These are phyloP conservation scores for Aspergillus terreus DNA, from an alignment of 2,329 filamentous ascomycete species.

Conservation along the genomic window DNA sequence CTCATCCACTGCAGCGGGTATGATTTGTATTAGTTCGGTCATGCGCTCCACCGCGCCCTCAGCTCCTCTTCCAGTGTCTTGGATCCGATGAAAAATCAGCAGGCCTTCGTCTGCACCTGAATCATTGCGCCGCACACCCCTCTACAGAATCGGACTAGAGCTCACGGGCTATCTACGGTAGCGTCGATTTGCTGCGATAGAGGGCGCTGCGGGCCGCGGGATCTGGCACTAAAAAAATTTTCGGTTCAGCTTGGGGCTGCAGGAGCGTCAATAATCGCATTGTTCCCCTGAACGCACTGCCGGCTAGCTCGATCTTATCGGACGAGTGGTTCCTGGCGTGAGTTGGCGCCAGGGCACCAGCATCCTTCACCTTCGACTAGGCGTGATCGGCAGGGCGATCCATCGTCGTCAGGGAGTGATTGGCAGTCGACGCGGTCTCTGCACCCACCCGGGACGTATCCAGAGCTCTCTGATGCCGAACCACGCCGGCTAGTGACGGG, in stretches of 20 bases:
- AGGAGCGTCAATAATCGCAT: not conserved
- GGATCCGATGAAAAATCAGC: too few relatives aligned
- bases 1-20: not conserved
- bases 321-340: not conserved
- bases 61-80: not conserved
- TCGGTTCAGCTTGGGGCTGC: not conserved
- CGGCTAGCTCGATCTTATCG: not conserved
- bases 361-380: not conserved
- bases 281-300: not conserved
- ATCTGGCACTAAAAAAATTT: not conserved
- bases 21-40: not conserved
- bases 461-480: not conserved
- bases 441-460: not conserved
- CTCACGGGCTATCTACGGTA: too few relatives aligned
- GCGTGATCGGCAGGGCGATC: not conserved
- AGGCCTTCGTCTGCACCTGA: too few relatives aligned
- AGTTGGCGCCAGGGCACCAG: not conserved
- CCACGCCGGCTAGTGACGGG: not conserved
- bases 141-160: too few relatives aligned
- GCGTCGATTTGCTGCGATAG: not conserved
- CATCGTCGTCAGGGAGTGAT: not conserved
- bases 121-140: too few relatives aligned
- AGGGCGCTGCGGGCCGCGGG: not conserved
- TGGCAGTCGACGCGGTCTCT: not conserved
- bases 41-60: not conserved